Percentiles rank a stretch among this genome's conserved stretches.
Evolutionary conservation across 257 asterid genomes (phyloP).

Genomic region (Sherardia arvensis): DNA sequence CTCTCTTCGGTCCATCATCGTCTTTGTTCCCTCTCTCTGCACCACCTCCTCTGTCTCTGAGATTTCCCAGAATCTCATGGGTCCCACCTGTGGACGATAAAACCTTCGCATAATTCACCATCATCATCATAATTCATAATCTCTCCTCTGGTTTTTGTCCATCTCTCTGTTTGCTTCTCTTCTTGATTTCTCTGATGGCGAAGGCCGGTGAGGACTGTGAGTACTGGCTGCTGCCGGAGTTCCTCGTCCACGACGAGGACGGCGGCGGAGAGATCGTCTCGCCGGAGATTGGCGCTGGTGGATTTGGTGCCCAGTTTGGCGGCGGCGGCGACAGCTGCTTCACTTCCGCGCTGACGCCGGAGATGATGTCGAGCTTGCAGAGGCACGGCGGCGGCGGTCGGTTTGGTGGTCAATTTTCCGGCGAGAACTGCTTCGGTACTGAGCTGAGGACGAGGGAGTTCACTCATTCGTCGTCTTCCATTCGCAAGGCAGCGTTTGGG

Average conservation of each 20-base stretch:
- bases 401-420: constrained; percentile 8
- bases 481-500: constrained; percentile 17
- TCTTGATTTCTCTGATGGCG: constrained; percentile 16
- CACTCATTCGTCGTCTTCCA: constrained; percentile 31
- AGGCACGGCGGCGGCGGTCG: constrained; percentile 27
- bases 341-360: constrained; percentile 39
- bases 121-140: neutral
- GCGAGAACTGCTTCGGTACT: constrained; percentile 53
- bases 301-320: neutral
- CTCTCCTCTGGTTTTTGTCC: neutral
- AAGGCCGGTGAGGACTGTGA: constrained; percentile 23
- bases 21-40: neutral
- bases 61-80: too few species aligned
- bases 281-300: constrained; percentile 1
- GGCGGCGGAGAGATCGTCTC: constrained; percentile 14
- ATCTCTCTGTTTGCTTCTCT: too few species aligned
- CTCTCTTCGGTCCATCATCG: neutral
- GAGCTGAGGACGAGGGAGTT: constrained; percentile 38
- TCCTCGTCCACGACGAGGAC: constrained; percentile 11
- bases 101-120: neutral
- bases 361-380: constrained; percentile 44
- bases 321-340: constrained; percentile 17
- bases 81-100: too few species aligned
- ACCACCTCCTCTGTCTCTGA: neutral
- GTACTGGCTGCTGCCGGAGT: constrained; percentile 38